A percentile compares a stretch with the other conserved stretches of the same genome.
These are phyloP conservation scores for Botrytis tulipae DNA, from an alignment of 2,329 filamentous ascomycete genomes.

Conservation along the genomic window DNA sequence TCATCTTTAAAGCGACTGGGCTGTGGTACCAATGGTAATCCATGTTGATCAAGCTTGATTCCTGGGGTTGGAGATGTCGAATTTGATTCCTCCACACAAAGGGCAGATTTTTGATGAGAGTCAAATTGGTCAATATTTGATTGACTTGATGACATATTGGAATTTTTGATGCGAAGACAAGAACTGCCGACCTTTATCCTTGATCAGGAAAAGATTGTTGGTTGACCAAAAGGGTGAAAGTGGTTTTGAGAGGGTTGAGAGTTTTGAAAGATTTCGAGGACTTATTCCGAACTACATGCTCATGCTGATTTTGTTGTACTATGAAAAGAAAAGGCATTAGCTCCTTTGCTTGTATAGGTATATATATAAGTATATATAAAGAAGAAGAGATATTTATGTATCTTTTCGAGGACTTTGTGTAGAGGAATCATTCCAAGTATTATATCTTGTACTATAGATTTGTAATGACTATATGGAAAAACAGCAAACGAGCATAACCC, in stretches of 20 bases:
- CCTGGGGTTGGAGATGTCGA: slow-evolving; percentile 15
- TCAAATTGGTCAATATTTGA: slow-evolving; percentile 16
- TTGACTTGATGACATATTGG: slow-evolving; percentile 9
- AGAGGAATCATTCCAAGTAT: not conserved
- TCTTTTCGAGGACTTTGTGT: not conserved
- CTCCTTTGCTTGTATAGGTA: not conserved
- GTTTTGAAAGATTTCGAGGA: not conserved
- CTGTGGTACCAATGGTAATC: slow-evolving; percentile 36
- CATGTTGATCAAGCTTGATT: slow-evolving; percentile 30
- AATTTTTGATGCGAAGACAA: not conserved
- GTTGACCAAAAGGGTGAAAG: not conserved
- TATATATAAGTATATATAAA: not conserved
- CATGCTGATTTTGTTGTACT: not conserved
- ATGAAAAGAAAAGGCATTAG: slow-evolving; percentile 2
- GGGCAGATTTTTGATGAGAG: not conserved
- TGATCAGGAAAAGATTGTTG: not conserved
- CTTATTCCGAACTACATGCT: slow-evolving; percentile 1
- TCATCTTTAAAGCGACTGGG: slow-evolving; percentile 37
- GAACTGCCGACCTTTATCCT: not conserved
- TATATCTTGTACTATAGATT: not conserved
- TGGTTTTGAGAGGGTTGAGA: not conserved
- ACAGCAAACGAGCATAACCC: not conserved
- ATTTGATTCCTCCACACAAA: slow-evolving; percentile 20
- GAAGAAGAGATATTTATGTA: not conserved
- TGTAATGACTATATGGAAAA: not conserved